Evolutionary conservation across 345 rosid genomes (phyloP), one percentile per base, ranked within the genome.

Genomic region (Erysimum cheiranthoides): DNA sequence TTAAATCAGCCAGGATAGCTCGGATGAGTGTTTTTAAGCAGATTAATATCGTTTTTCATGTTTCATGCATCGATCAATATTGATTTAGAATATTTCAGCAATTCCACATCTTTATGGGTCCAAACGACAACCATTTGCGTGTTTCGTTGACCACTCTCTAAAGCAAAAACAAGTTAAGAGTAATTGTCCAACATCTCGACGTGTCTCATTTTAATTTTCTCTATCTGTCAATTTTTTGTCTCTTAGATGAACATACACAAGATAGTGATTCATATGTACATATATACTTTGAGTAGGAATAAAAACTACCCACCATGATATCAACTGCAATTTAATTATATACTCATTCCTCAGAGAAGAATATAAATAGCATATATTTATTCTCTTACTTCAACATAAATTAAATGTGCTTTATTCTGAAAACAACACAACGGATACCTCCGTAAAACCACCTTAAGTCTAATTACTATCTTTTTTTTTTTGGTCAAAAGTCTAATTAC

Each of bases 71-170:
- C 14, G 21, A 61, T 39, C 6, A 25, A 35, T 4, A 32, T 35
- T 5, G 13, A 59, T 10, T 9, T 2, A 9, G 1, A 25, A 47
- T 12, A 30, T 3, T 28, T 28, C 13, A 30, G 10, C 3, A 54
- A 34, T 16, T 17, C 45, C 17, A 35, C 5, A 17, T 5, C 3
- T 17, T 36, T 7, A 40, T 39, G 61, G 65, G 80, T 70, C 79
- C 54, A 45, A 45, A 62, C 39, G 60, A 62, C 66, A 69, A 76
- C 28, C 25, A 62, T 76, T 52, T 28, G 65, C 45, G 75, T 70
- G 60, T 62, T 61, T 54, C 35, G 59, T 76, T 62, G 75, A 76
- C 80, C 28, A 76, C 50, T 59, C 39, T 57, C 61, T 13, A 66
- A 50, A 60, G 62, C 47, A 69, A 70, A 70, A 43, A 53, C 75